These are phyloP conservation scores for Cystobasidium sp. DNA, from an alignment of 1,284 basidiomycete species.

Conservation along the genomic window DNA sequence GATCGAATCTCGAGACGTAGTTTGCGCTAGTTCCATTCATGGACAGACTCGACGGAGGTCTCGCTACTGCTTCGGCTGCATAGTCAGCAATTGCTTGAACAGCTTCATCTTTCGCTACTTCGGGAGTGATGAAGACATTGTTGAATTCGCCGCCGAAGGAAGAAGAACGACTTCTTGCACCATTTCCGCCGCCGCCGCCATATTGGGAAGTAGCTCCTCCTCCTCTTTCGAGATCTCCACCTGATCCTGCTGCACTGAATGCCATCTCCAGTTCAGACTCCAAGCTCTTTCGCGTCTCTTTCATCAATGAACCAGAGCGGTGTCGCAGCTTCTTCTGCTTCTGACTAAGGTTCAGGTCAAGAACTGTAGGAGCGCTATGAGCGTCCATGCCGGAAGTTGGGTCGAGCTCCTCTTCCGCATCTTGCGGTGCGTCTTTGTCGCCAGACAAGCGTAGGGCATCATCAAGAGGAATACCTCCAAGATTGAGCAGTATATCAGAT, in stretches of 20 bases:
- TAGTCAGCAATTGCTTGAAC: conserved; percentile 23
- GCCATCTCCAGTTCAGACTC: conserved; percentile 39
- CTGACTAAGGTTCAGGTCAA: neutral
- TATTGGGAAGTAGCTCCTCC: neutral
- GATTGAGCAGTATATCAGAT: conserved; percentile 15
- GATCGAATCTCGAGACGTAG: conserved; percentile 40
- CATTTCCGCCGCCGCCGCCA: neutral
- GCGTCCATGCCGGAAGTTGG: neutral
- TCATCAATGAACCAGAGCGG: conserved; percentile 12
- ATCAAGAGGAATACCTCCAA: neutral
- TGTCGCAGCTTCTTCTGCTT: conserved; percentile 11
- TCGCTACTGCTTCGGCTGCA: conserved; percentile 20
- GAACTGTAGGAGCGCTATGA: conserved; percentile 11
- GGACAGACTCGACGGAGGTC: conserved; percentile 28
- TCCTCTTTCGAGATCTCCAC: neutral
- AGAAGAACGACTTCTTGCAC: conserved; percentile 30
- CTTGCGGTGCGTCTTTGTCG: neutral
- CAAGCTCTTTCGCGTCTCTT: conserved; percentile 17
- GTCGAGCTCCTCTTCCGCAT: conserved; percentile 19
- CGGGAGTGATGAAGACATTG: conserved; percentile 2
- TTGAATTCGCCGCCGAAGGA: conserved; percentile 30
- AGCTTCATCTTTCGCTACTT: conserved; percentile 11
- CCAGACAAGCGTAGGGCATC: neutral
- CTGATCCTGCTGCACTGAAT: conserved; percentile 8
- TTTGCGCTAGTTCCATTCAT: neutral